phyloP scores from a whole-genome alignment of 257 asterid genomes.

The Nemophila menziesii region DNA sequence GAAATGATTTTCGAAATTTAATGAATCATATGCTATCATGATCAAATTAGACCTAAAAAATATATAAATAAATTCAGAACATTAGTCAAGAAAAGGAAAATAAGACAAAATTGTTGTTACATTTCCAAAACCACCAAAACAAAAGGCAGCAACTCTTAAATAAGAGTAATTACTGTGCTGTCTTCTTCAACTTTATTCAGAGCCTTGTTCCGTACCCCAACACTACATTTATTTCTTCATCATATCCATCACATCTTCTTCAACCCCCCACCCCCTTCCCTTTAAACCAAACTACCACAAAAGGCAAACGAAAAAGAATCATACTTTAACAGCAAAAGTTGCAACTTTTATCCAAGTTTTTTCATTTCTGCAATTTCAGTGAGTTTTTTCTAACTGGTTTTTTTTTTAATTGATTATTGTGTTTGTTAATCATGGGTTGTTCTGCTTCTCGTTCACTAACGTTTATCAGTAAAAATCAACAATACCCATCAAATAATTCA shows the following conservation, averaged over 20 bases:
- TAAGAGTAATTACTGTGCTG: background rate
- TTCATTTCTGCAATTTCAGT: background rate
- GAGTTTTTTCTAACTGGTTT: background rate
- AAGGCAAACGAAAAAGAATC: too few species aligned
- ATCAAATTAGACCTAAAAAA: too few species aligned
- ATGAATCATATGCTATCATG: too few species aligned
- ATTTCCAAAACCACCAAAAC: background rate
- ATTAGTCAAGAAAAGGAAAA: background rate
- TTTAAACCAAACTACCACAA: constrained; percentile 2
- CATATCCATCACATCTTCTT: constrained; percentile 1
- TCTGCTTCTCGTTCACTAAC: constrained; percentile 22
- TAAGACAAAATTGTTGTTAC: constrained; percentile 1
- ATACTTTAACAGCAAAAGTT: background rate
- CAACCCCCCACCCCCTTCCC: too few species aligned
- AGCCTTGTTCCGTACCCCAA: background rate
- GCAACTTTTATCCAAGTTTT: background rate
- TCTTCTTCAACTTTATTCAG: constrained; percentile 2
- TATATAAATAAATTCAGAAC: too few species aligned
- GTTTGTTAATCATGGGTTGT: constrained; percentile 15
- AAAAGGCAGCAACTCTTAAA: background rate
- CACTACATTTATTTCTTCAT: constrained; percentile 5
- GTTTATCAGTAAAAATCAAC: constrained; percentile 7
- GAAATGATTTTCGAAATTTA: too few species aligned
- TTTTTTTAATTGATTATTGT: background rate
- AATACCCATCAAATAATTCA: constrained; percentile 11